Evolutionary conservation across 2,329 filamentous ascomycete species (phyloP).

Genomic region (Spiromastix sp.): DNA sequence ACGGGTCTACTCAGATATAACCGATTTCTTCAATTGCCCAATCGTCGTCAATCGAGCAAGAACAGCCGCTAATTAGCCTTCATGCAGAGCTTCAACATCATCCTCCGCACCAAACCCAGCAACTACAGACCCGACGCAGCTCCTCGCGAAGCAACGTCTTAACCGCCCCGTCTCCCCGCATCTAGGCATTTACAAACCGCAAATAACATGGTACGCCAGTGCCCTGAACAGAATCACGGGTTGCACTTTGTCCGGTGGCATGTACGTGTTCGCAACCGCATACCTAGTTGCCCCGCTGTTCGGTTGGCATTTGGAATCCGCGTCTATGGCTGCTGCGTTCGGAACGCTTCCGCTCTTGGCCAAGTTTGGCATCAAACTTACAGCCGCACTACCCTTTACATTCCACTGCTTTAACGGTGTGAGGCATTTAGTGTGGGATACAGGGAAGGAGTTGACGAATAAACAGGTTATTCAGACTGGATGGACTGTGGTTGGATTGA

Average conservation of each 20-base stretch:
- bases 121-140: constrained; percentile 29
- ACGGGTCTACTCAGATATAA: background rate
- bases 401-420: constrained; percentile 61
- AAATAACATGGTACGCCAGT: constrained; percentile 74
- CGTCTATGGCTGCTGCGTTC: constrained; percentile 53
- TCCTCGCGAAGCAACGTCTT: constrained; percentile 73
- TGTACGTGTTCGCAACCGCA: constrained; percentile 70
- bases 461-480: constrained; percentile 54
- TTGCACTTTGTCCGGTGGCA: constrained; percentile 54
- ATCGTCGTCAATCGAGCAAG: too few species aligned
- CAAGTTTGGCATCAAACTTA: constrained; percentile 51
- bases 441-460: constrained; percentile 52
- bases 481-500: constrained; percentile 52
- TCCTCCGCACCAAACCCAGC: constrained; percentile 15
- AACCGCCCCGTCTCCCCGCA: constrained; percentile 76
- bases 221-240: constrained; percentile 80
- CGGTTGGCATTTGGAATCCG: constrained; percentile 59
- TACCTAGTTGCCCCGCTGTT: constrained; percentile 73
- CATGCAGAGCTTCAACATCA: too few species aligned
- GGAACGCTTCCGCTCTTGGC: constrained; percentile 48
- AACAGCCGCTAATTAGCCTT: too few species aligned
- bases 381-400: constrained; percentile 54
- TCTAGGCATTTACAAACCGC: constrained; percentile 71
- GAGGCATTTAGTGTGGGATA: constrained; percentile 62
- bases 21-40: background rate